Base-by-base conservation (phyloP, 345 rosid genomes). In the Moricandia arvensis region DNA sequence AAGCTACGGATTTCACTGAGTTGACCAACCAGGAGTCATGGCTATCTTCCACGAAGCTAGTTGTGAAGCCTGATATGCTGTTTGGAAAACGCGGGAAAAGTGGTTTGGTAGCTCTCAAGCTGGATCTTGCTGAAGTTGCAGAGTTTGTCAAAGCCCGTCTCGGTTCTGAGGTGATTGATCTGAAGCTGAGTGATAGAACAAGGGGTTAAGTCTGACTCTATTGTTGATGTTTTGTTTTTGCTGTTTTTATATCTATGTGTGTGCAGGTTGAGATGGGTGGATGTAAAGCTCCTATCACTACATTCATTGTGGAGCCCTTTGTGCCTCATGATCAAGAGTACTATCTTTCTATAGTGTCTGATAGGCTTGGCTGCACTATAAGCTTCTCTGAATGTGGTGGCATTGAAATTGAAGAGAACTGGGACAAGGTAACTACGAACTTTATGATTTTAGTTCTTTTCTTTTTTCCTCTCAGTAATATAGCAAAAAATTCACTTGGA, bases 301-400 rank as follows among this genome's bases (percentile, higher is more conserved):
- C 97, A 7, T 96, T 96, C 79, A 93, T 93, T 69, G 96, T 93
- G 26, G 98, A 96, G 74, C 99, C 98, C 17, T 93, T 96, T 68
- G 85, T 96, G 15, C 96, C 99, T 31, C 98, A 96, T 37, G 85
- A 88, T 54, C 87, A 91, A 76, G 98, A 96, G 68, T 96, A 86
- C 71, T 96, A 91, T 80, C 89, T 93, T 69, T 88, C 92, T 18
- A 74, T 96, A 8, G 89, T 91, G 33, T 96, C 98, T 12, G 98
- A 96, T 33, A 90, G 99, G 85, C 97, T 93, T 72, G 96, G 98
- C 45, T 80, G 86, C 79, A 89, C 91, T 69, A 80, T 93, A 75
- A 89, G 91, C 80, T 96, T 90, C 80, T 96, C 97, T 17, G 98
- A 96, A 80, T 95, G 97, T 71, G 98, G 98, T 1, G 99, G 99